A percentile compares a stretch with the other conserved stretches of the same genome.
Evolutionary conservation across 2,329 filamentous ascomycete species (phyloP).

Genomic region (Colletotrichum graminicola): DNA sequence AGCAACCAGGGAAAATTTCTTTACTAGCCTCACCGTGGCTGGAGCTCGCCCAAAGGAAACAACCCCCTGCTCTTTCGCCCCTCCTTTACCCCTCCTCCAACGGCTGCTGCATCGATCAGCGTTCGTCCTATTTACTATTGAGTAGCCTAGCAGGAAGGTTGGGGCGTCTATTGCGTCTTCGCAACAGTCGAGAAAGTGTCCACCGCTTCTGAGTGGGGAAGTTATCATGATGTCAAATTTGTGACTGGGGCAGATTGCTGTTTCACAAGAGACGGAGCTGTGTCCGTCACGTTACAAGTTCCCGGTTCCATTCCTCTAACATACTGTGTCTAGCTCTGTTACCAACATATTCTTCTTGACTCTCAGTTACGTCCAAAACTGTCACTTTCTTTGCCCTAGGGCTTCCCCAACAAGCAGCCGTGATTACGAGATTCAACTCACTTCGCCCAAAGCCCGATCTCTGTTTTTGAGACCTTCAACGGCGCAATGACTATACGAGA

Average conservation of each 20-base stretch:
- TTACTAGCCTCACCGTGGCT: slow-evolving; percentile 38
- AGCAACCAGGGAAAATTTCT: slow-evolving; percentile 37
- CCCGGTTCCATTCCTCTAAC: background rate
- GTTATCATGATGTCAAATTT: slow-evolving; percentile 1
- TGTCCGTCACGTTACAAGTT: background rate
- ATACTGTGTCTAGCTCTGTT: background rate
- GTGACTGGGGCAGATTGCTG: background rate
- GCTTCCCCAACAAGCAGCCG: background rate
- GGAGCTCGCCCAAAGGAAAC: slow-evolving; percentile 12
- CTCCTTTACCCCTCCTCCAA: slow-evolving; percentile 42
- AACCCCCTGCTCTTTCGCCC: slow-evolving; percentile 36
- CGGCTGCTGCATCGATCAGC: background rate
- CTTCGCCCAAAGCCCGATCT: background rate
- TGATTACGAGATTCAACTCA: background rate
- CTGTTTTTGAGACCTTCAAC: background rate
- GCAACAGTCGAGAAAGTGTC: background rate
- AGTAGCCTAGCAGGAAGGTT: background rate
- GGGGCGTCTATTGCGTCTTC: background rate
- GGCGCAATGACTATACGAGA: background rate
- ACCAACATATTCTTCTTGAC: background rate
- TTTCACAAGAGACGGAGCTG: background rate
- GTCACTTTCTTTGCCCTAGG: background rate
- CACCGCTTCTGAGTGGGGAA: background rate
- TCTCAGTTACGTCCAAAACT: background rate
- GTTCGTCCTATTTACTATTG: background rate